Conservation (phyloP, 805 yeast genomes). For the Candida jianshihensis region DNA sequence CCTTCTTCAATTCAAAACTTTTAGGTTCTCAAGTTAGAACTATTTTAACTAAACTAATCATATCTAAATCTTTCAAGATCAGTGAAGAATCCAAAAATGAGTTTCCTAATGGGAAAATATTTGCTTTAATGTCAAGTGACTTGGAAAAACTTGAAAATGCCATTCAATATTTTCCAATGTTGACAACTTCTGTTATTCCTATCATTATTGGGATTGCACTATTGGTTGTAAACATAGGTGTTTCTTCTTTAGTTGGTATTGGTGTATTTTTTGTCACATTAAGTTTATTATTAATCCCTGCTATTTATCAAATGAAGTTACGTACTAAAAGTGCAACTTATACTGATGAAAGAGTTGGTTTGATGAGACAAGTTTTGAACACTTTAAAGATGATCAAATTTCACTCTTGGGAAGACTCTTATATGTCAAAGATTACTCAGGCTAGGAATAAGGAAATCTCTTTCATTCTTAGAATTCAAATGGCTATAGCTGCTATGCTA, state of each 20-base stretch:
- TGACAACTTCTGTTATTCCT: slow-evolving; percentile 37
- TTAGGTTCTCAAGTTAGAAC: slow-evolving; percentile 64
- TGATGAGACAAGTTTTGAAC: slow-evolving; percentile 48
- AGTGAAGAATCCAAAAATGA: slow-evolving; percentile 45
- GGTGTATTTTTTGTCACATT: slow-evolving; percentile 35
- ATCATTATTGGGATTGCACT: slow-evolving; percentile 50
- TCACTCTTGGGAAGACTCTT: slow-evolving; percentile 80
- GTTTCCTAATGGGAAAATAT: slow-evolving; percentile 58
- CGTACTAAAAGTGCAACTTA: too few species aligned
- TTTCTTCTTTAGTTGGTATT: slow-evolving; percentile 54
- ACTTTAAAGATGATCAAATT: slow-evolving; percentile 62
- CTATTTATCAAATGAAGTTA: too few species aligned
- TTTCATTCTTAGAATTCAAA: slow-evolving; percentile 45
- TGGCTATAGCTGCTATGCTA: slow-evolving; percentile 38
- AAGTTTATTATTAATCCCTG: too few species aligned
- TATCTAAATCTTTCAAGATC: slow-evolving; percentile 56
- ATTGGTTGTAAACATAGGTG: slow-evolving; percentile 55
- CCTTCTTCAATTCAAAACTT: slow-evolving; percentile 47
- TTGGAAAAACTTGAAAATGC: slow-evolving; percentile 69
- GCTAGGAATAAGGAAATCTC: slow-evolving; percentile 50
- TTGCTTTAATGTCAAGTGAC: slow-evolving; percentile 72
- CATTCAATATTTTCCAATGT: slow-evolving; percentile 43
- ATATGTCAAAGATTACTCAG: slow-evolving; percentile 39
- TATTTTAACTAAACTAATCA: slow-evolving; percentile 56
- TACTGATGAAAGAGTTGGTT: slow-evolving; percentile 56